A percentile compares a stretch with the other conserved stretches of the same genome.
Evolutionary conservation across 2,329 filamentous ascomycete genomes (phyloP).

Genomic region (Neocucurbitaria cava): DNA sequence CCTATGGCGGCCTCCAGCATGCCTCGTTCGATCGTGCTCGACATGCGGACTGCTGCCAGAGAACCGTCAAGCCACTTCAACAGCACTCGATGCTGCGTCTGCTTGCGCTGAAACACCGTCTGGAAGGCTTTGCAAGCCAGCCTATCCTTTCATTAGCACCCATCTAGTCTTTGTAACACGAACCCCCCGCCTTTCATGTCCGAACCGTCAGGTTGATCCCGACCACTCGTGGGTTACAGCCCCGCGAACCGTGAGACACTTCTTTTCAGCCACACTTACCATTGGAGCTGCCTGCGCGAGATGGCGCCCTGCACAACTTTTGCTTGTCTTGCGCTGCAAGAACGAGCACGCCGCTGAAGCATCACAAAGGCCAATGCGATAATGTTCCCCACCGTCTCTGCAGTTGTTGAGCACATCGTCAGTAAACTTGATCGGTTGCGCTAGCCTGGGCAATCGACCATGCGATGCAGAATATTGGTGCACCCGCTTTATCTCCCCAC

Average conservation of each 20-base stretch:
- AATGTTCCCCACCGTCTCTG: slow-evolving; percentile 71
- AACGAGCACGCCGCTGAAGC: slow-evolving; percentile 63
- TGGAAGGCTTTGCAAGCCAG: slow-evolving; percentile 74
- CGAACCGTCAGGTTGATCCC: slow-evolving; percentile 18
- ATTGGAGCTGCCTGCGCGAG: slow-evolving; percentile 65
- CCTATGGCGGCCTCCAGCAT: slow-evolving; percentile 36
- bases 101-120: slow-evolving; percentile 71
- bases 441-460: slow-evolving; percentile 20
- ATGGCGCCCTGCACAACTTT: slow-evolving; percentile 56
- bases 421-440: slow-evolving; percentile 19
- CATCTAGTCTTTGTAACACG: slow-evolving; percentile 8
- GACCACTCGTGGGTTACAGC: slow-evolving; percentile 15
- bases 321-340: slow-evolving; percentile 43
- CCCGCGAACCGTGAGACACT: slow-evolving; percentile 31
- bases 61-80: slow-evolving; percentile 69
- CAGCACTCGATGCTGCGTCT: slow-evolving; percentile 70
- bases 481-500: slow-evolving; percentile 19
- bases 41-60: slow-evolving; percentile 37
- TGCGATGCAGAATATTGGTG: slow-evolving; percentile 19
- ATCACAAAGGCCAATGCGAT: slow-evolving; percentile 69
- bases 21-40: slow-evolving; percentile 35
- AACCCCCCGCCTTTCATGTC: slow-evolving; percentile 28
- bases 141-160: slow-evolving; percentile 52
- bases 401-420: slow-evolving; percentile 18
- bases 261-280: slow-evolving; percentile 59